Evolutionary conservation across 2,329 filamentous ascomycete species (phyloP), one percentile per base, ranked within the genome.

Genomic region (Ophiocordyceps camponoti-floridani): DNA sequence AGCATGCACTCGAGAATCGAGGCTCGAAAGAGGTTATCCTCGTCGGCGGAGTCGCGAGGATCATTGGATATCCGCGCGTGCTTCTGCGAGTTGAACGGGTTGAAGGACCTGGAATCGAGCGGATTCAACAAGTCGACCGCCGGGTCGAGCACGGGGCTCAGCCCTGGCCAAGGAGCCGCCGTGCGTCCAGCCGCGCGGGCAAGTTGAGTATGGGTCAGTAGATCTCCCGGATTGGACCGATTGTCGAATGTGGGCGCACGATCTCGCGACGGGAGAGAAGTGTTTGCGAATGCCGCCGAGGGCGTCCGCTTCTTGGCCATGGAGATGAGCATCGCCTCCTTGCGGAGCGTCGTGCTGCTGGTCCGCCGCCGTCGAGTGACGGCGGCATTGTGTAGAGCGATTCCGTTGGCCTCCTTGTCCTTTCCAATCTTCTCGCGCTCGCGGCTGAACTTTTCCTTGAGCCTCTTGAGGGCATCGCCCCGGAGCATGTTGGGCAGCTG

Each of bases 1-100:
- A 94, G 89, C 66, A 98, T 94, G 57, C 91, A 96, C 52, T 94
- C 86, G 19, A 96, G 65, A 14, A 98, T 86, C 0, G 87, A 93
- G 47, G 86, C 80, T 38, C 93, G 74, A 60, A 98, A 96, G 7
- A 94, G 62, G 42, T 81, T 77, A 54, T 95, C 89, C 57, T 96
- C 91, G 51, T 94, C 85, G 8, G 87, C 65, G 0, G 84, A 82
- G 46, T 95, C 87, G 51, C 88, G 79, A 5, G 82, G 75, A 53
- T 86, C 82, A 28, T 75, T 62, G 6, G 66, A 65, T 31, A 69
- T 63, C 41, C 70, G 68, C 41, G 62, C 62, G 33, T 67, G 64
- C 43, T 66, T 64, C 47, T 70, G 69, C 2, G 65, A 65, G n/a
- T 69, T 59, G 48, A 79, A 79, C 0, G 75, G 75, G 48, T 75